phyloP scores from a whole-genome alignment of 2,329 filamentous ascomycete genomes.

The Neonectria neomacrospora region DNA sequence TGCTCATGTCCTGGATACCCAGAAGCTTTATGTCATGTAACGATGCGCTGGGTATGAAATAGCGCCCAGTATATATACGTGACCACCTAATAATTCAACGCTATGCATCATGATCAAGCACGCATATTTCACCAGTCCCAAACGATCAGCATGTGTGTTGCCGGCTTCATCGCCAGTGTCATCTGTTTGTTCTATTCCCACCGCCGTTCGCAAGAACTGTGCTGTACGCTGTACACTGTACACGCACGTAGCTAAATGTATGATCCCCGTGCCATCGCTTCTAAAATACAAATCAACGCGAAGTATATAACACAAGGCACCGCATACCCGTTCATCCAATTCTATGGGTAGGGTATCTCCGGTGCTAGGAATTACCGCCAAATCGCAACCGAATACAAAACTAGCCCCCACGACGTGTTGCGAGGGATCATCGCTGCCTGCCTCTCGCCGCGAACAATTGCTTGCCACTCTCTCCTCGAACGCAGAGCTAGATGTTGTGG shows the following conservation, averaged over 20 bases:
- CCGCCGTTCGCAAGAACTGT: slow-evolving; percentile 24
- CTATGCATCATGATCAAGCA: background rate
- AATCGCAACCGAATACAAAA: slow-evolving; percentile 19
- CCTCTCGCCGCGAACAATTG: background rate
- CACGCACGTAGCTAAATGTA: slow-evolving; percentile 20
- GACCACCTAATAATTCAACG: slow-evolving; percentile 1
- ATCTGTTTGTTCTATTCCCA: slow-evolving; percentile 25
- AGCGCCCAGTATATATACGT: background rate
- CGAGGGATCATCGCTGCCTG: background rate
- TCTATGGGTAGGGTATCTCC: slow-evolving; percentile 45
- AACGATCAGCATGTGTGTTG: slow-evolving; percentile 10
- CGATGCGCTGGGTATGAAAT: background rate
- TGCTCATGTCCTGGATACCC: background rate
- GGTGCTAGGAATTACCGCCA: slow-evolving; percentile 18
- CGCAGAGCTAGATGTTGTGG: slow-evolving; percentile 42
- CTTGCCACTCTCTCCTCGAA: slow-evolving; percentile 6
- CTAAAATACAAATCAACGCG: slow-evolving; percentile 26
- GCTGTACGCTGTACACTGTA: slow-evolving; percentile 18
- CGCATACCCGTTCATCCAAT: slow-evolving; percentile 37
- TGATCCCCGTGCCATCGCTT: slow-evolving; percentile 29
- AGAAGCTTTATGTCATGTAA: background rate
- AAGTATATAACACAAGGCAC: slow-evolving; percentile 18
- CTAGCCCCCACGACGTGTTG: background rate
- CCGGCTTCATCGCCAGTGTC: slow-evolving; percentile 6
- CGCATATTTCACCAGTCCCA: background rate